Conservation (phyloP, 2,329 filamentous ascomycete genomes). For the Trichoderma pleuroti region DNA sequence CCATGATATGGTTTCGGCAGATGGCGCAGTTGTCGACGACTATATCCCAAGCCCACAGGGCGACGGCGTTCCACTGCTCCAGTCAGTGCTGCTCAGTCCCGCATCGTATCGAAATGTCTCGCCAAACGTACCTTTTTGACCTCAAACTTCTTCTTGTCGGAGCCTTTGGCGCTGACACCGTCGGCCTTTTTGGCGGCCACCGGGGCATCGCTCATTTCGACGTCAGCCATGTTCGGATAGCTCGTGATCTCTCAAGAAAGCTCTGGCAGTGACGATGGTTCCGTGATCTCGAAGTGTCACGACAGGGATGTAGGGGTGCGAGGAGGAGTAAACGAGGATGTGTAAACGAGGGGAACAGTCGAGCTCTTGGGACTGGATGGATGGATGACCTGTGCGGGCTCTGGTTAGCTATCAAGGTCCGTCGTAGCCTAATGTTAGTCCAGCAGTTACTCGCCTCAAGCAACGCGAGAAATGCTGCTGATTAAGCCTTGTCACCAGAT, state of each 20-base stretch:
- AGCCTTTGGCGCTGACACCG: conserved; percentile 46
- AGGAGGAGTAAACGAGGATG: not conserved
- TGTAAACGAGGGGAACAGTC: not conserved
- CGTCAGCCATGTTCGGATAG: conserved; percentile 70
- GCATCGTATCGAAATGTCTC: too few relatives aligned
- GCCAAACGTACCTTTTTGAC: conserved; percentile 91
- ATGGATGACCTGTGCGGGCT: not conserved
- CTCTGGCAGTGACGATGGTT: not conserved
- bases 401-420: conserved; percentile 10
- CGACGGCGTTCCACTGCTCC: conserved; percentile 91
- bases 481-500: not conserved
- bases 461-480: not conserved
- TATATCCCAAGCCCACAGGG: conserved; percentile 98
- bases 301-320: not conserved
- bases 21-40: conserved; percentile 99
- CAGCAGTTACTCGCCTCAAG: not conserved
- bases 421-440: not conserved
- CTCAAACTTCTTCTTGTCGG: conserved; percentile 92
- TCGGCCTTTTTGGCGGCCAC: conserved; percentile 54
- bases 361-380: not conserved
- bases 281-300: not conserved
- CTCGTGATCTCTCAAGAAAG: not conserved
- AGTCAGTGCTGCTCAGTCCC: conserved; percentile 9
- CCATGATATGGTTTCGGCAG: conserved; percentile 99
- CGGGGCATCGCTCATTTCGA: conserved; percentile 91